Percentiles rank a stretch among this genome's conserved stretches.
phyloP scores from a whole-genome alignment of 306 rosid species.

The Malus sylvestris region DNA sequence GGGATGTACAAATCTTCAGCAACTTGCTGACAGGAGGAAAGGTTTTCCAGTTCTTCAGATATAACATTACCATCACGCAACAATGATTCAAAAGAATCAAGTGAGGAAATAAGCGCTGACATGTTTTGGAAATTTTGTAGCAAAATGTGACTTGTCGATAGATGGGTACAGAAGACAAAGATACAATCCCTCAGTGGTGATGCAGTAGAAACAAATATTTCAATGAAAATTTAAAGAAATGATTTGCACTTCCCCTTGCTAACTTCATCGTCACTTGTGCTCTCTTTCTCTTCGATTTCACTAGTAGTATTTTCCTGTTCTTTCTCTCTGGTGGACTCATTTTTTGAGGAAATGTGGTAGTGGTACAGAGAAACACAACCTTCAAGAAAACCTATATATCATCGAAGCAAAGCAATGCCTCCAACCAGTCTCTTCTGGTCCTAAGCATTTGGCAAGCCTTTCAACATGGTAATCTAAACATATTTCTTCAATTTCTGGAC shows the following conservation, averaged over 20 bases:
- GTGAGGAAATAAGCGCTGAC: slow-evolving; percentile 14
- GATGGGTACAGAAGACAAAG: slow-evolving; percentile 40
- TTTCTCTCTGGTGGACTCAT: slow-evolving; percentile 21
- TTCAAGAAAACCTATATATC: slow-evolving; percentile 45
- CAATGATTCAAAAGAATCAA: slow-evolving; percentile 33
- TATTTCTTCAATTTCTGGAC: slow-evolving; percentile 41
- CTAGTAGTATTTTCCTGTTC: not conserved
- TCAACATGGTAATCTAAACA: slow-evolving; percentile 49
- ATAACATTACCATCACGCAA: slow-evolving; percentile 26
- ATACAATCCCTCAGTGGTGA: slow-evolving; percentile 28
- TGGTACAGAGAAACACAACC: slow-evolving; percentile 49
- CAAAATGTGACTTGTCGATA: slow-evolving; percentile 37
- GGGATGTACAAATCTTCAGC: not conserved
- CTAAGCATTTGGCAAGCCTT: slow-evolving; percentile 38
- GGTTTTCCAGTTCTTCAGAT: slow-evolving; percentile 33
- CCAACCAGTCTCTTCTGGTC: slow-evolving; percentile 40
- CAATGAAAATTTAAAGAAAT: slow-evolving; percentile 48
- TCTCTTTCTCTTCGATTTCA: slow-evolving; percentile 1
- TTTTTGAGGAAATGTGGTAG: slow-evolving; percentile 42
- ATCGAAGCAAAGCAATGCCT: slow-evolving; percentile 41
- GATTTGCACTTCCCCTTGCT: slow-evolving; percentile 19
- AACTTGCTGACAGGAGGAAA: slow-evolving; percentile 17
- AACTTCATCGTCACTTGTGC: slow-evolving; percentile 8
- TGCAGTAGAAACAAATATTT: slow-evolving; percentile 33
- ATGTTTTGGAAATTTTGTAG: slow-evolving; percentile 26